A percentile compares a stretch with the other conserved stretches of the same genome.
These are phyloP conservation scores for Thyridium curvatum DNA, from an alignment of 2,329 filamentous ascomycete genomes.

Conservation along the genomic window DNA sequence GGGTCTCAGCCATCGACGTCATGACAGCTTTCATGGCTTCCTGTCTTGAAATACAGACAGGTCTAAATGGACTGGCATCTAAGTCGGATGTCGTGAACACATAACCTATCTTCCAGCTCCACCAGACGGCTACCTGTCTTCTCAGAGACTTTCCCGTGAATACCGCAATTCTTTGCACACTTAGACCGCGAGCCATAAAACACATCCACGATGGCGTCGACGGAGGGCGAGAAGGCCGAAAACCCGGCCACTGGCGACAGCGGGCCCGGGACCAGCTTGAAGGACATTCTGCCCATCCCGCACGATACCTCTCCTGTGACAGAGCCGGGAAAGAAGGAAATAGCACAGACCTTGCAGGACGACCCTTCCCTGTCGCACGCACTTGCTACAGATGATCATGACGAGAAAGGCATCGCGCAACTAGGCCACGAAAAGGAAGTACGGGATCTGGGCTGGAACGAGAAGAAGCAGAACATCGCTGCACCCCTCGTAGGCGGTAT, in stretches of 20 bases:
- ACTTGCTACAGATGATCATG: constrained; percentile 33
- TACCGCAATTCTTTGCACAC: too few species aligned
- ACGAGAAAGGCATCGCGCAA: constrained; percentile 39
- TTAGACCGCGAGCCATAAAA: too few species aligned
- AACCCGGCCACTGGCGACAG: constrained; percentile 10
- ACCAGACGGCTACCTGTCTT: too few species aligned
- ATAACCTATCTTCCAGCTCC: too few species aligned
- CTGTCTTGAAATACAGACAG: too few species aligned
- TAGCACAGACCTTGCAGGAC: constrained; percentile 1
- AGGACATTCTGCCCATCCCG: constrained; percentile 25
- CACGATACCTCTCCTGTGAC: constrained; percentile 20
- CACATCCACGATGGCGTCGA: constrained; percentile 13
- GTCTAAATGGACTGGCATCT: too few species aligned
- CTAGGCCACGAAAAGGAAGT: constrained; percentile 48
- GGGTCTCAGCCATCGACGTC: too few species aligned
- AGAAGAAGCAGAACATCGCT: constrained; percentile 47
- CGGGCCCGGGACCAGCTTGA: constrained; percentile 14
- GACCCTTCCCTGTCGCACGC: constrained; percentile 27
- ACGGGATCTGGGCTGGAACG: constrained; percentile 64
- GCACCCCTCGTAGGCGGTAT: constrained; percentile 60
- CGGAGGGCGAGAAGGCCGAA: constrained; percentile 1
- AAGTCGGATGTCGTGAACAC: too few species aligned
- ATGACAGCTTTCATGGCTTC: too few species aligned
- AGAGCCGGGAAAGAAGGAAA: constrained; percentile 15
- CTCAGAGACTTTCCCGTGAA: too few species aligned